A percentile compares a stretch with the other conserved stretches of the same genome.
Conservation (phyloP, 2,329 filamentous ascomycete genomes). For the Ophiostoma montium region DNA sequence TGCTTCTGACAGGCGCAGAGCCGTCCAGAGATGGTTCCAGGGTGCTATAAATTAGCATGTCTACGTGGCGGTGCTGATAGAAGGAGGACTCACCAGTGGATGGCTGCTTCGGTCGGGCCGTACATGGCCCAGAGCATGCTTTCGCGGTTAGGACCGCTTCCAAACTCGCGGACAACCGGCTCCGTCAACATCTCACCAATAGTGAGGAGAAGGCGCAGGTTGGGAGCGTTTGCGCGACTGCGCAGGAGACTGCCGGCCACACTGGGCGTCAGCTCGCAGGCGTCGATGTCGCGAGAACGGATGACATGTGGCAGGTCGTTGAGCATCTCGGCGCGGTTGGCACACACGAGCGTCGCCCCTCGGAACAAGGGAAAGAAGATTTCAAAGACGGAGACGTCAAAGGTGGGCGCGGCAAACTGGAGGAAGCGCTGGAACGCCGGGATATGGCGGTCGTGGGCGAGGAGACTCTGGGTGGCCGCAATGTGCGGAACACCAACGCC, state of each 20-base stretch:
- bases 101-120: constrained; percentile 80
- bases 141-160: constrained; percentile 33
- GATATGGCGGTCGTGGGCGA: constrained; percentile 68
- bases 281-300: constrained; percentile 54
- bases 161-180: constrained; percentile 67
- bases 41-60: constrained; percentile 34
- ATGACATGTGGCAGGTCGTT: constrained; percentile 60
- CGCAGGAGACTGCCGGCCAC: constrained; percentile 66
- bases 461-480: constrained; percentile 66
- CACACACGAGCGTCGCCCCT: constrained; percentile 58
- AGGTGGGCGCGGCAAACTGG: constrained; percentile 84
- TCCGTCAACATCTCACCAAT: constrained; percentile 88
- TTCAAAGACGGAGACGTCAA: constrained; percentile 90
- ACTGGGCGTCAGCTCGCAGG: constrained; percentile 78
- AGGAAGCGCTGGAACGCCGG: constrained; percentile 67
- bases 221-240: constrained; percentile 51
- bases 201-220: constrained; percentile 58
- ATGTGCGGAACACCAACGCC: constrained; percentile 71
- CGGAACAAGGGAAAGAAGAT: constrained; percentile 78
- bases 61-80: too few species aligned
- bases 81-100: constrained; percentile 48
- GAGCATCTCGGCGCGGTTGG: constrained; percentile 54
- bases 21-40: constrained; percentile 49
- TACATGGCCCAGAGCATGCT: constrained; percentile 87
- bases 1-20: constrained; percentile 46